Evolutionary conservation across 306 rosid species (phyloP).

Genomic region (Delonix regia): DNA sequence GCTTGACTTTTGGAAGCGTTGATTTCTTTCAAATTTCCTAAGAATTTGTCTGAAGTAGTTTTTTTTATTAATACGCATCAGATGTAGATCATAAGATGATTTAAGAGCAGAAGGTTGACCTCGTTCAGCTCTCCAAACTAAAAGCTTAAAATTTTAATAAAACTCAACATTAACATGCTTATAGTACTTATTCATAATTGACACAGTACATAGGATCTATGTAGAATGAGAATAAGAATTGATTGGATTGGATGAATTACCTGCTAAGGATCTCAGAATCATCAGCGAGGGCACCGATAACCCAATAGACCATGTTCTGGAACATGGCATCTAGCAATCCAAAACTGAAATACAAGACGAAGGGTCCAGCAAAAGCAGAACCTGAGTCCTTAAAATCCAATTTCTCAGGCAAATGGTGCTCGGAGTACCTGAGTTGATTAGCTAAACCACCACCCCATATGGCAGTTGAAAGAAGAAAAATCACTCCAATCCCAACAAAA

Average conservation of each 20-base stretch:
- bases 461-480: conserved; percentile 57
- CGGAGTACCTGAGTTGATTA: conserved; percentile 59
- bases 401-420: conserved; percentile 5
- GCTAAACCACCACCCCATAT: conserved; percentile 90
- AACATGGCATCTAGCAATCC: conserved; percentile 96
- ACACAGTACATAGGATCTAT: background rate
- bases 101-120: too few species aligned
- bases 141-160: too few species aligned
- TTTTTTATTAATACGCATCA: too few species aligned
- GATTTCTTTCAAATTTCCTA: too few species aligned
- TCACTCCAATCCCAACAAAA: conserved; percentile 59
- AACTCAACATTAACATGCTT: too few species aligned
- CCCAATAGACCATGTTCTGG: conserved; percentile 86
- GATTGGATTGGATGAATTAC: conserved; percentile 38
- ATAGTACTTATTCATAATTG: too few species aligned
- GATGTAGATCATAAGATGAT: too few species aligned
- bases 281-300: conserved; percentile 84
- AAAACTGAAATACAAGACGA: conserved; percentile 72
- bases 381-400: conserved; percentile 77
- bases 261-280: conserved; percentile 93
- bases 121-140: too few species aligned
- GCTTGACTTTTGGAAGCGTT: too few species aligned
- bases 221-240: background rate
- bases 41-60: too few species aligned
- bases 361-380: conserved; percentile 70